These are phyloP conservation scores for Chrysanthemum makinoi DNA, from an alignment of 129 eudicot species.

Conservation along the genomic window DNA sequence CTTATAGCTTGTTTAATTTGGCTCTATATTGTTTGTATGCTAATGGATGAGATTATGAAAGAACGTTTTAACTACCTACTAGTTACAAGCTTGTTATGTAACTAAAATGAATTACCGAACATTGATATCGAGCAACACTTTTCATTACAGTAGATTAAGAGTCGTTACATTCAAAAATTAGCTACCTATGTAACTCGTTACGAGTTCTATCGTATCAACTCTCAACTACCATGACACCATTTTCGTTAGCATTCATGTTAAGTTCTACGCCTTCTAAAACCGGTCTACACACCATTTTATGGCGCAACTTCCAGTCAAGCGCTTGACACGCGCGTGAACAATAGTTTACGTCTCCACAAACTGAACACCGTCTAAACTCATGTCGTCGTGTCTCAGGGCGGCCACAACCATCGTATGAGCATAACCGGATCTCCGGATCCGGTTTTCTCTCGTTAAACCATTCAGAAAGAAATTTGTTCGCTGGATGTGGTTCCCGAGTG, in stretches of 20 bases:
- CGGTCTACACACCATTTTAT: slow-evolving; percentile 52
- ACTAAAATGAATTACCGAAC: too few species aligned
- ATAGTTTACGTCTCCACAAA: slow-evolving; percentile 73
- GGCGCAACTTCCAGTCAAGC: slow-evolving; percentile 72
- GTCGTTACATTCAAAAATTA: slow-evolving; percentile 25
- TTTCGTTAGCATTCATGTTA: slow-evolving; percentile 2
- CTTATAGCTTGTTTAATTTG: too few species aligned
- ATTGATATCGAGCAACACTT: background rate
- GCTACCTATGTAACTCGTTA: background rate
- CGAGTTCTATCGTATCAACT: slow-evolving; percentile 11
- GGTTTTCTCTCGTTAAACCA: slow-evolving; percentile 49
- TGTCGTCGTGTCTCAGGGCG: slow-evolving; percentile 69
- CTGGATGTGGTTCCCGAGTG: slow-evolving; percentile 61
- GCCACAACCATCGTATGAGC: slow-evolving; percentile 63
- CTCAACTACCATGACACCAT: slow-evolving; percentile 21
- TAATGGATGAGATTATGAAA: too few species aligned
- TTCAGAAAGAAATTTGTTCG: slow-evolving; percentile 55
- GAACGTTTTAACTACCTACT: too few species aligned
- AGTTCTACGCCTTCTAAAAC: slow-evolving; percentile 23
- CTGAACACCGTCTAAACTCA: slow-evolving; percentile 79
- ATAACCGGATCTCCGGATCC: slow-evolving; percentile 50
- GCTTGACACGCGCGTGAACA: slow-evolving; percentile 92
- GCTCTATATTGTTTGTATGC: too few species aligned
- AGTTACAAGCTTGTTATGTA: too few species aligned
- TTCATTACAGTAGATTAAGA: background rate